These are phyloP conservation scores for Hypomyces rosellus DNA, from an alignment of 2,329 filamentous ascomycete species.

Conservation along the genomic window DNA sequence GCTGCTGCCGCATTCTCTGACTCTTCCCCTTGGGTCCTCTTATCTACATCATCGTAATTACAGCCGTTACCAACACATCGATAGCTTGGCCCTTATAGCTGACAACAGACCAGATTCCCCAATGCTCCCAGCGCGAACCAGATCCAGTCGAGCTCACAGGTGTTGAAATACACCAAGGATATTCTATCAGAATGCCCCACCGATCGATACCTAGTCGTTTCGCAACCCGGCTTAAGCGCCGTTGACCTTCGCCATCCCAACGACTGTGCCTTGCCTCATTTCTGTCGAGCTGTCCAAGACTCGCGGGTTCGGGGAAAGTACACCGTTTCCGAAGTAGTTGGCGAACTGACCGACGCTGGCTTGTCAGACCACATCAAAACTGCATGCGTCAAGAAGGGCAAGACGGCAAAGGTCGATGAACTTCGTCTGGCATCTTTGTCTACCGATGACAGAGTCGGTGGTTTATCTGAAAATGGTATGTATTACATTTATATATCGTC, in stretches of 20 bases:
- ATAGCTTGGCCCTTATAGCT: constrained; percentile 7
- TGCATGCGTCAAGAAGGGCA: constrained; percentile 38
- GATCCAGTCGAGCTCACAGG: constrained; percentile 43
- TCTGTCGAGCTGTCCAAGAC: constrained; percentile 36
- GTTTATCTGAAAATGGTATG: constrained; percentile 42
- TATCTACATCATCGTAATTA: constrained; percentile 75
- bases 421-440: constrained; percentile 37
- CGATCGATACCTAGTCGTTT: constrained; percentile 68
- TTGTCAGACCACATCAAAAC: constrained; percentile 39
- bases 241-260: constrained; percentile 55
- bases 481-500: not conserved
- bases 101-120: constrained; percentile 24
- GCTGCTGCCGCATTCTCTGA: constrained; percentile 69
- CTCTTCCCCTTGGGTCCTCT: constrained; percentile 82
- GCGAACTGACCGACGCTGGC: constrained; percentile 36
- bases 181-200: constrained; percentile 64
- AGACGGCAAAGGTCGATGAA: constrained; percentile 33
- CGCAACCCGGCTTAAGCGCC: constrained; percentile 67
- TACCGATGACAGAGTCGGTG: constrained; percentile 34
- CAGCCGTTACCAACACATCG: constrained; percentile 4
- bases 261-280: constrained; percentile 47
- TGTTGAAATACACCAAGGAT: constrained; percentile 37
- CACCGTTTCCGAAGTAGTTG: constrained; percentile 53
- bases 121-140: constrained; percentile 30
- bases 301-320: constrained; percentile 33